Conservation (phyloP, 768 basidiomycete genomes). For the Amylocystis lapponica region DNA sequence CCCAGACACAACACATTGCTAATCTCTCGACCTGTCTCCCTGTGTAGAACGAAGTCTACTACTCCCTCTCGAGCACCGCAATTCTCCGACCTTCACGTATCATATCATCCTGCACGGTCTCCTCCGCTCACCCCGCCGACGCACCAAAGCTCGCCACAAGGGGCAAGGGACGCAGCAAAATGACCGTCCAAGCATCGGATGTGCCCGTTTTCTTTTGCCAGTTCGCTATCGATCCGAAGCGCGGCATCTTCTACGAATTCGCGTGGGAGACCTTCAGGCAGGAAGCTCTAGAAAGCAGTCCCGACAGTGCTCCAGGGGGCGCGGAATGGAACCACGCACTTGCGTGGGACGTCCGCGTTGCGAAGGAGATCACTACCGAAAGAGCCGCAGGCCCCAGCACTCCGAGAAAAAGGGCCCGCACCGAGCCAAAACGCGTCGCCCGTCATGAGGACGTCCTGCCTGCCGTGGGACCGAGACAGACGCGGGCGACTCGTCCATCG, state of each 20-base stretch:
- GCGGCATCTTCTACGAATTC: conserved; percentile 59
- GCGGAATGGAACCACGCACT: conserved; percentile 2
- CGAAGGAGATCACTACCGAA: conserved; percentile 4
- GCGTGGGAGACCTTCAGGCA: conserved; percentile 48
- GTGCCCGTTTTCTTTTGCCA: conserved; percentile 44
- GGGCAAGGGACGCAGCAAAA: background rate
- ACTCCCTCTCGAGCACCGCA: conserved; percentile 44
- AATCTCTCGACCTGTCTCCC: background rate
- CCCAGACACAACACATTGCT: background rate
- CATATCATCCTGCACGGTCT: conserved; percentile 37
- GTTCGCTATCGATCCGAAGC: conserved; percentile 49
- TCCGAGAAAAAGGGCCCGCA: background rate
- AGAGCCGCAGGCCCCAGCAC: background rate
- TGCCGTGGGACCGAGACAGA: background rate
- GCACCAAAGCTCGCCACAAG: background rate
- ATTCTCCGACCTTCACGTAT: conserved; percentile 48
- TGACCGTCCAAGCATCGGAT: background rate
- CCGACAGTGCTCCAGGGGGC: conserved; percentile 2
- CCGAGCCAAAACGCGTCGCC: background rate
- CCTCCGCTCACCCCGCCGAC: background rate
- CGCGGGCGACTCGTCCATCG: conserved; percentile 6
- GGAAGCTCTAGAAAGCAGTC: conserved; percentile 33
- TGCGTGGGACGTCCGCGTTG: conserved; percentile 13
- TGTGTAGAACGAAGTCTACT: conserved; percentile 70
- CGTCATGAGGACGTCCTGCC: background rate